phyloP scores from a whole-genome alignment of 192 early-diverging fungal genomes.

The Irineochytrium annulatum region DNA sequence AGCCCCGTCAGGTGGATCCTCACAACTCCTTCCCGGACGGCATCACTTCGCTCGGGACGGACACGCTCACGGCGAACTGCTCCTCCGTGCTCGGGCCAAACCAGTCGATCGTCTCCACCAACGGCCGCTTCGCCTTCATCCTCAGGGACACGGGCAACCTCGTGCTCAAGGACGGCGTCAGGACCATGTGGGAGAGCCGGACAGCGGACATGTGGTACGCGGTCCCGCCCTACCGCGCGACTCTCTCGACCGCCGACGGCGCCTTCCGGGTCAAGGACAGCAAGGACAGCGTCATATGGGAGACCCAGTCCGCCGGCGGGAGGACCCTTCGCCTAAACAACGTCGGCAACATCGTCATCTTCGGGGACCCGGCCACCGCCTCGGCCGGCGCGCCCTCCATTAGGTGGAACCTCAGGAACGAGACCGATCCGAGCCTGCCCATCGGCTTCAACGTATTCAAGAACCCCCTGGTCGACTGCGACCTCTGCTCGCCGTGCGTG shows the following conservation, averaged over 20 bases:
- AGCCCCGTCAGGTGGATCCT: not conserved
- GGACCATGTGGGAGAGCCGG: not conserved
- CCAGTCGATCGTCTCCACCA: not conserved
- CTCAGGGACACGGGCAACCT: not conserved
- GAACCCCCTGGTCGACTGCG: too few species aligned
- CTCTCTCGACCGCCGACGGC: not conserved
- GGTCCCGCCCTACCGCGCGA: not conserved
- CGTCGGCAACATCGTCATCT: not conserved
- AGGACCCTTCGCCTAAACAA: not conserved
- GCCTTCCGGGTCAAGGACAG: not conserved
- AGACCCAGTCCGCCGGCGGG: not conserved
- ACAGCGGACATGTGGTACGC: not conserved
- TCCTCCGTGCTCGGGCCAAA: not conserved
- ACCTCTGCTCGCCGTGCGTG: too few species aligned
- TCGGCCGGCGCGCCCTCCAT: too few species aligned
- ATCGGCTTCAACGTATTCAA: too few species aligned
- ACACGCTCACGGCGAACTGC: not conserved
- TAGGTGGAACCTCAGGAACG: too few species aligned
- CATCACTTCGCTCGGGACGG: not conserved
- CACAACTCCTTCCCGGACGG: not conserved
- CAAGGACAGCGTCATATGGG: not conserved
- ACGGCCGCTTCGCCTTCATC: not conserved
- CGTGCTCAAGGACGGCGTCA: not conserved
- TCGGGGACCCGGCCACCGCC: too few species aligned
- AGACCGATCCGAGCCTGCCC: too few species aligned